Percentiles rank a stretch among this genome's conserved stretches.
phyloP scores from a whole-genome alignment of 768 basidiomycete species.

The Rickenella mellea region DNA sequence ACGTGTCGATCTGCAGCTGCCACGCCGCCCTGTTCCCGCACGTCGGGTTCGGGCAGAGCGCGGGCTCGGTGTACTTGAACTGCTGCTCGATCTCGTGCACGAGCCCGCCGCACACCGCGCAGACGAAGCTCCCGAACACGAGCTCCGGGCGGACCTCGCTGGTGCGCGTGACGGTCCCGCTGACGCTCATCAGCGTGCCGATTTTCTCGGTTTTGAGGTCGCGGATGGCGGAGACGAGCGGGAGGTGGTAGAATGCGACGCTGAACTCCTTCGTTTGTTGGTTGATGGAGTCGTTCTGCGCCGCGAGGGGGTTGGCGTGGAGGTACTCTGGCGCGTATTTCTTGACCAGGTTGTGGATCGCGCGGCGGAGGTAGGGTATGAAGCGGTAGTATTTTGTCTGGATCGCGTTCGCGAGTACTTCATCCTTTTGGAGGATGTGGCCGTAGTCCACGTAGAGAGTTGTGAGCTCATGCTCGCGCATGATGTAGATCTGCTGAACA shows the following conservation, averaged over 20 bases:
- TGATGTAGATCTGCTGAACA: slow-evolving; percentile 86
- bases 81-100: slow-evolving; percentile 96
- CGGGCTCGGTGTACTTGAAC: slow-evolving; percentile 99
- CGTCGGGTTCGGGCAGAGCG: slow-evolving; percentile 86
- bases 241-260: slow-evolving; percentile 91
- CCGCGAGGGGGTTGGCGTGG: slow-evolving; percentile 87
- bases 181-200: slow-evolving; percentile 89
- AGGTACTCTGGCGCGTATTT: slow-evolving; percentile 90
- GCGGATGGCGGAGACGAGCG: slow-evolving; percentile 89
- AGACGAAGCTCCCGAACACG: slow-evolving; percentile 87
- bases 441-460: slow-evolving; percentile 95
- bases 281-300: slow-evolving; percentile 77
- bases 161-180: slow-evolving; percentile 94
- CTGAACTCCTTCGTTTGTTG: slow-evolving; percentile 89
- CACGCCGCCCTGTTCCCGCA: slow-evolving; percentile 87
- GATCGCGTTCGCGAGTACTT: slow-evolving; percentile 89
- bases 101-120: slow-evolving; percentile 77
- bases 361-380: slow-evolving; percentile 86
- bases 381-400: slow-evolving; percentile 96
- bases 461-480: slow-evolving; percentile 90
- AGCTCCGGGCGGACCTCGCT: slow-evolving; percentile 96
- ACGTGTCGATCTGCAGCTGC: slow-evolving; percentile 92
- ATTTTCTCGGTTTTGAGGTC: slow-evolving; percentile 90
- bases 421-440: slow-evolving; percentile 83
- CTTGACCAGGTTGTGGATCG: slow-evolving; percentile 81